Evolutionary conservation across 495 filamentous ascomycete genomes (phyloP).

Genomic region (Penicillium salamii): DNA sequence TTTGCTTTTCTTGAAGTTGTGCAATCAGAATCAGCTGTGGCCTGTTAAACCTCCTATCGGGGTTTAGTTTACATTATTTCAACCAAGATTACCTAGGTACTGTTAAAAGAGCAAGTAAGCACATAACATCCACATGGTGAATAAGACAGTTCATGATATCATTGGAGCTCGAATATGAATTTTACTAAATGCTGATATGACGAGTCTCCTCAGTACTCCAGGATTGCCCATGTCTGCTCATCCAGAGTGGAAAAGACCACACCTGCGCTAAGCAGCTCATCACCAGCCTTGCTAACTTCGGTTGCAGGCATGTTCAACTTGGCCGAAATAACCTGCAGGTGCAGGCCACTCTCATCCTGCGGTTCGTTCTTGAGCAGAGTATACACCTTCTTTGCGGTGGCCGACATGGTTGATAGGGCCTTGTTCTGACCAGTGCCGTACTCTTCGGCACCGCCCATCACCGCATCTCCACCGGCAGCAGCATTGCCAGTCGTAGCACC

Average conservation of each 20-base stretch:
- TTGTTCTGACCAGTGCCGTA: conserved; percentile 22
- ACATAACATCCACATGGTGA: no score
- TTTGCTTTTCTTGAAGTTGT: neutral
- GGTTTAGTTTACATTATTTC: no score
- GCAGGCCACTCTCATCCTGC: conserved; percentile 75
- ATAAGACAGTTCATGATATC: conserved; percentile 29
- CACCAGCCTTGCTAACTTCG: conserved; percentile 71
- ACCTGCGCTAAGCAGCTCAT: conserved; percentile 71
- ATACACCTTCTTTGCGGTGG: conserved; percentile 64
- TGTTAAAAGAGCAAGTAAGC: no score
- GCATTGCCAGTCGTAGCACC: conserved; percentile 26
- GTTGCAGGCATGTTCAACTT: conserved; percentile 57
- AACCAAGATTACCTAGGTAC: neutral
- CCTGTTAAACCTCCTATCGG: neutral
- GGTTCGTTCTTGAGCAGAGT: conserved; percentile 57
- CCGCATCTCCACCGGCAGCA: conserved; percentile 33
- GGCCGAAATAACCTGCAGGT: conserved; percentile 70
- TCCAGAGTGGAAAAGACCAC: conserved; percentile 88
- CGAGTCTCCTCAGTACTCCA: conserved; percentile 51
- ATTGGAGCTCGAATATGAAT: conserved; percentile 17
- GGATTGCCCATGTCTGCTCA: conserved; percentile 73
- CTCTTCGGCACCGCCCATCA: conserved; percentile 41
- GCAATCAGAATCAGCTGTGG: neutral
- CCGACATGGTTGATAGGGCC: conserved; percentile 49
- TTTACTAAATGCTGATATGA: conserved; percentile 4